Evolutionary conservation across 805 yeast genomes (phyloP).

Genomic region (Saccharomycopsis amapae): DNA sequence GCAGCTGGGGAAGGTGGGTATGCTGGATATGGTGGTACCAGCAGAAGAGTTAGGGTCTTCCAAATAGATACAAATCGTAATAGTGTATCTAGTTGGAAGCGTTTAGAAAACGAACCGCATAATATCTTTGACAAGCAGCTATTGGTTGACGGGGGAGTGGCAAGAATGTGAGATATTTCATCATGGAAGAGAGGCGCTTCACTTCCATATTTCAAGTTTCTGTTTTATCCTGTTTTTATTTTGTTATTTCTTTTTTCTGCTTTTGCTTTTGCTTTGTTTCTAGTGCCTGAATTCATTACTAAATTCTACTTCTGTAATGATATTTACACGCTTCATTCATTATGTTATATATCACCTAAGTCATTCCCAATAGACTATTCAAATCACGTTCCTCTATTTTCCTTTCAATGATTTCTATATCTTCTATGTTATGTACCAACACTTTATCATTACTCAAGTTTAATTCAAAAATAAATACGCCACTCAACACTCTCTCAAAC

Average conservation of each 20-base stretch:
- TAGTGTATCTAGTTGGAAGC: constrained; percentile 57
- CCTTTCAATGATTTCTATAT: constrained; percentile 51
- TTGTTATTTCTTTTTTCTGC: neutral
- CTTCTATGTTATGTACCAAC: constrained; percentile 58
- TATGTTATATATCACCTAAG: neutral
- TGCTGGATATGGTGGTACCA: constrained; percentile 83
- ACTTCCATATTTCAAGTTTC: neutral
- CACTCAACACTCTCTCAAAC: constrained; percentile 28
- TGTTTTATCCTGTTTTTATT: neutral
- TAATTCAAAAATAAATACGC: constrained; percentile 61
- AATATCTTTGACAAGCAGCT: constrained; percentile 43
- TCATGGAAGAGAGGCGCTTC: neutral
- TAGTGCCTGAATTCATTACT: neutral
- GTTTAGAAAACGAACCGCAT: constrained; percentile 51
- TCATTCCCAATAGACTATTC: constrained; percentile 7
- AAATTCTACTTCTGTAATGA: neutral
- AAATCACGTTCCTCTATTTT: constrained; percentile 19
- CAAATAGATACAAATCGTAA: constrained; percentile 50
- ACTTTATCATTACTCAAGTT: constrained; percentile 48
- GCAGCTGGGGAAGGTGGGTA: constrained; percentile 94
- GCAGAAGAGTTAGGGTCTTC: constrained; percentile 70
- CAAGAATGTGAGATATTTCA: constrained; percentile 13
- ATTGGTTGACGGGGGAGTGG: constrained; percentile 41
- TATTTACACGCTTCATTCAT: neutral
- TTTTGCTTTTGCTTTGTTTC: neutral